Evolutionary conservation across 345 rosid genomes (phyloP), one percentile per base, ranked within the genome.

Genomic region (Firmiana major): DNA sequence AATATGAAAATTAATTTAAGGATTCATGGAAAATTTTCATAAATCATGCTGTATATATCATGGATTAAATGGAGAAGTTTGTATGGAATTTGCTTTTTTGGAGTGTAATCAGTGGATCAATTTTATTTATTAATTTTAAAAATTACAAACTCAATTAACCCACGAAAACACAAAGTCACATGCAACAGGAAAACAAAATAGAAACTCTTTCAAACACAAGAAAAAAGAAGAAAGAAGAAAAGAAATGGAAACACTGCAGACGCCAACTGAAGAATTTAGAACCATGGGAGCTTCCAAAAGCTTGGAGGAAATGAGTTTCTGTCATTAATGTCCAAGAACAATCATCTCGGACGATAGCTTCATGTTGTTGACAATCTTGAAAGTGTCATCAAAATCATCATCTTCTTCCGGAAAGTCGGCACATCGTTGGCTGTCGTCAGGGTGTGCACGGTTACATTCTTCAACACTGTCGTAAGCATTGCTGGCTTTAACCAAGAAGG

Each of bases 321-420:
- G 31, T 31, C 11, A 2, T 34, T 16, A 63, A 36, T 63, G 68
- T 17, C 68, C 68, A 7, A 63, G 21, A 6, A 63, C 42, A 6
- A 63, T 17, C 46, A 54, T 34, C 26, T 54, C 75, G 1, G 75
- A 17, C 10, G 75, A 54, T 1, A 71, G 3, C 26, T 53, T 71
- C 45, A 51, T 36, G 62, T 53, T n/a, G 28, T 34, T 38, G 60
- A 34, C 75, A 34, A 71, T 7, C 75, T 71, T 71, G 48, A 9
- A 71, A 34, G 75, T 71, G 2, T 53, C 63, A 21, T 71, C 75
- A 22, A 71, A 71, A 34, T 71, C 75, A n/a, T 71, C 75, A 1
- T 71, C 75, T 5, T 71, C 75, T 5, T 71, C 62, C 2, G 59
- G 13, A 0, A 4, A 3, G 7, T 53, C 63, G 9, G 2, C 46